These are phyloP conservation scores for Magnusiomyces fungicola DNA, from an alignment of 1,139 yeast species.

Conservation along the genomic window DNA sequence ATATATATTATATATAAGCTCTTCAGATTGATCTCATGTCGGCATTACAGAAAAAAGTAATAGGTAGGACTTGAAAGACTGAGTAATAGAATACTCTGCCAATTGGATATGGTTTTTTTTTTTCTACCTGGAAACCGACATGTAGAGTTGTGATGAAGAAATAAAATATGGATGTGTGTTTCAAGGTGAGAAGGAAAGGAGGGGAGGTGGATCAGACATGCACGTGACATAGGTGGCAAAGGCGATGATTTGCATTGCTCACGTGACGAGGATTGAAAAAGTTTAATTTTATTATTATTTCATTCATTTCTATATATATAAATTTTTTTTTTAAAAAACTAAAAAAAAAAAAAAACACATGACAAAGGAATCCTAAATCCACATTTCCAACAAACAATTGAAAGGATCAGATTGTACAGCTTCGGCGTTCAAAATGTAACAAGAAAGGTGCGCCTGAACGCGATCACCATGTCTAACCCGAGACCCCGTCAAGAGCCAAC, in stretches of 20 bases:
- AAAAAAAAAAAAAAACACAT: not conserved
- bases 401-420: constrained; percentile 27
- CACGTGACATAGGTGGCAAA: too few species aligned
- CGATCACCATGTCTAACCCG: constrained; percentile 33
- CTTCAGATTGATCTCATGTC: not conserved
- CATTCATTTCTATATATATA: not conserved
- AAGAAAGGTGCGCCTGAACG: constrained; percentile 35
- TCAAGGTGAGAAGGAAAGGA: too few species aligned
- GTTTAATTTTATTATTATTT: not conserved
- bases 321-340: not conserved
- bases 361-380: not conserved
- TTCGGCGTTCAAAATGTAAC: constrained; percentile 31
- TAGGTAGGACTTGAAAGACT: not conserved
- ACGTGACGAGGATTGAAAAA: not conserved
- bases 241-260: too few species aligned
- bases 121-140: constrained; percentile 1
- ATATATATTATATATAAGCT: too few species aligned
- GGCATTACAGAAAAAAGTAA: not conserved
- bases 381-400: not conserved
- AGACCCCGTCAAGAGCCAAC: constrained; percentile 36
- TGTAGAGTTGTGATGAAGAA: not conserved
- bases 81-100: not conserved
- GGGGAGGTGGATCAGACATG: too few species aligned
- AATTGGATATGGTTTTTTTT: not conserved
- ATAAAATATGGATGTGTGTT: not conserved